Evolutionary conservation across 768 basidiomycete genomes (phyloP).

Genomic region (Russula ochroleuca): DNA sequence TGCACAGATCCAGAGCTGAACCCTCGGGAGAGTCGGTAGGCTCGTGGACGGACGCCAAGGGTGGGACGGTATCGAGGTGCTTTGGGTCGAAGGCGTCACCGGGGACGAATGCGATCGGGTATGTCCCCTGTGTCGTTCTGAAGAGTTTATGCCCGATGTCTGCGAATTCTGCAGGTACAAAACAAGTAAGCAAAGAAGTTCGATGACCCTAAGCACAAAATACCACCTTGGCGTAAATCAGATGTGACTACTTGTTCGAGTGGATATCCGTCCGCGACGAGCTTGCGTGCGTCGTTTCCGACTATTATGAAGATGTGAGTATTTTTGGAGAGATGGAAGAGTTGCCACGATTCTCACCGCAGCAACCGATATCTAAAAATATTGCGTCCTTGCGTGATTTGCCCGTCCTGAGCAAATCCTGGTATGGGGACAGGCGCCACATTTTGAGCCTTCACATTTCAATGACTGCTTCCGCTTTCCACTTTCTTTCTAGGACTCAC

Average conservation of each 20-base stretch:
- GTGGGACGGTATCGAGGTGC: slow-evolving; percentile 37
- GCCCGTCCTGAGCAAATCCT: slow-evolving; percentile 32
- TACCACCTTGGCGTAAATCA: slow-evolving; percentile 39
- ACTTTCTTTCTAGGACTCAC: neutral
- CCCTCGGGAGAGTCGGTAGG: slow-evolving; percentile 16
- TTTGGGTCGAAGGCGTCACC: slow-evolving; percentile 51
- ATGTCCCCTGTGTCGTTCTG: slow-evolving; percentile 46
- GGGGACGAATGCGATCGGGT: slow-evolving; percentile 51
- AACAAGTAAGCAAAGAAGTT: neutral
- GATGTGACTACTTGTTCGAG: slow-evolving; percentile 37
- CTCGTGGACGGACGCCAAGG: slow-evolving; percentile 30
- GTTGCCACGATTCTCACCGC: slow-evolving; percentile 34
- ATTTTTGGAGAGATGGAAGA: neutral
- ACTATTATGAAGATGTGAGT: slow-evolving; percentile 30
- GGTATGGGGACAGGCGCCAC: neutral
- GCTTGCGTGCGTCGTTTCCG: slow-evolving; percentile 43
- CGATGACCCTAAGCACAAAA: neutral
- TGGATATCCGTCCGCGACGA: slow-evolving; percentile 43
- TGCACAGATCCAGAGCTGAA: slow-evolving; percentile 30
- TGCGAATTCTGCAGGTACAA: slow-evolving; percentile 47
- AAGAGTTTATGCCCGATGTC: slow-evolving; percentile 59
- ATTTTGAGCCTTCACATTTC: slow-evolving; percentile 11
- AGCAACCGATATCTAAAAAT: slow-evolving; percentile 46
- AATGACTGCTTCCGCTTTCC: neutral
- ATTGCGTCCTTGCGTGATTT: slow-evolving; percentile 37